phyloP scores from a whole-genome alignment of 2,329 filamentous ascomycete species.

The Colletotrichum sp. region DNA sequence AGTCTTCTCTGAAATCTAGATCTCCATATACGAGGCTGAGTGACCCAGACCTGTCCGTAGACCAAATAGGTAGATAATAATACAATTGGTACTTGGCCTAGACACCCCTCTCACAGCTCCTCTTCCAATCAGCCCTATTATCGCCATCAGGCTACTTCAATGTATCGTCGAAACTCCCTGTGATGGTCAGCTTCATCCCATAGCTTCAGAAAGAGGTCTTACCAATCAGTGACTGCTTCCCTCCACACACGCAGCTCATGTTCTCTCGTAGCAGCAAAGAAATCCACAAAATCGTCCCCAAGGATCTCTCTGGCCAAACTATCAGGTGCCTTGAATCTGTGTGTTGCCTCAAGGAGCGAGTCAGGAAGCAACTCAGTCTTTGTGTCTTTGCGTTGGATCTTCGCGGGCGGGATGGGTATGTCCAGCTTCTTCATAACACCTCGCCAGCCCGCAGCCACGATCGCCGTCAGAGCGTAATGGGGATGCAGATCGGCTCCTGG shows the following conservation, averaged over 20 bases:
- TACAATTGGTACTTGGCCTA: not conserved
- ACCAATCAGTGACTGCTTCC: constrained; percentile 81
- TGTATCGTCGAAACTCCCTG: not conserved
- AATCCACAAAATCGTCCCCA: constrained; percentile 67
- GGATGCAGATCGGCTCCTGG: not conserved
- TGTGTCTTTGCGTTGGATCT: constrained; percentile 25
- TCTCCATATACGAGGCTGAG: not conserved
- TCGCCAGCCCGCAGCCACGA: not conserved
- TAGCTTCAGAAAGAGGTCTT: constrained; percentile 33
- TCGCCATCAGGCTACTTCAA: not conserved
- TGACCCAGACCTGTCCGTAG: not conserved
- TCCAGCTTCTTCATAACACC: constrained; percentile 71
- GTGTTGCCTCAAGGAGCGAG: constrained; percentile 69
- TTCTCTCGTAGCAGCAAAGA: constrained; percentile 74
- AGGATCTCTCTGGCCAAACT: not conserved
- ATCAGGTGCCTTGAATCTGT: not conserved
- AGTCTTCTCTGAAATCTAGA: not conserved
- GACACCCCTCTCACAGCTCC: not conserved
- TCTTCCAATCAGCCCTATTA: not conserved
- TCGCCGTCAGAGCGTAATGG: not conserved
- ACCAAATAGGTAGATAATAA: not conserved
- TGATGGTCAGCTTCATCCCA: not conserved
- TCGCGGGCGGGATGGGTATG: constrained; percentile 69
- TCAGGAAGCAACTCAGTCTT: constrained; percentile 60
- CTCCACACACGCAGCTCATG: constrained; percentile 77